Evolutionary conservation across 2,329 filamentous ascomycete genomes (phyloP), one percentile per base, ranked within the genome.

Genomic region (Penicillium sclerotiorum): DNA sequence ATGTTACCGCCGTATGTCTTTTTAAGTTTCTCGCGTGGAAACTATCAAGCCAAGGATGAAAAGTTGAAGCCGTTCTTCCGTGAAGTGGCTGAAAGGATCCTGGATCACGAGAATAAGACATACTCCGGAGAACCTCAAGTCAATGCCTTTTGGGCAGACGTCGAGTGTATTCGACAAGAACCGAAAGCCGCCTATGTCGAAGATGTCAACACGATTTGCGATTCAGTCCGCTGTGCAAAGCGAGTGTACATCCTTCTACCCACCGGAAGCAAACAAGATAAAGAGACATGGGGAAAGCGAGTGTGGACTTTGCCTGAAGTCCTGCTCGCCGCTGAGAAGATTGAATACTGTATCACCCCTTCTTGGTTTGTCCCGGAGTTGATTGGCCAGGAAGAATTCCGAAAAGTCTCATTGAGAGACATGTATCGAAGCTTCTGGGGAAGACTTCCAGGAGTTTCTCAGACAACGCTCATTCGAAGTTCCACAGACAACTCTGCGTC

Each of bases 391-490:
- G 2, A 41, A 36, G 12, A n/a, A 22, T n/a, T 50, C 18, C 17
- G 17, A 2, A 22, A 47, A 17, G 46, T 53, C 12, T 38, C 40
- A 9, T 47, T 57, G 43, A 50, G 43, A 1, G 52, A 57, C 13
- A 55, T 57, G 55, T 52, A 55, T 23, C 39, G 44, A 25, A 57
- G 47, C 22, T 57, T 57, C 45, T 57, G 55, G 52, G n/a, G n/a
- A n/a, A n/a, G n/a, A n/a, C n/a, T n/a, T n/a, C n/a, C n/a, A n/a
- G n/a, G n/a, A n/a, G n/a, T n/a, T n/a, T n/a, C n/a, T n/a, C n/a
- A n/a, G n/a, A n/a, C n/a, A n/a, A n/a, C n/a, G n/a, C n/a, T n/a
- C n/a, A n/a, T n/a, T n/a, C n/a, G n/a, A n/a, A n/a, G n/a, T n/a
- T n/a, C n/a, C n/a, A n/a, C n/a, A n/a, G n/a, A n/a, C n/a, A n/a